Base-by-base conservation (phyloP, 1,284 basidiomycete species). In the Porogramme epimiltina region DNA sequence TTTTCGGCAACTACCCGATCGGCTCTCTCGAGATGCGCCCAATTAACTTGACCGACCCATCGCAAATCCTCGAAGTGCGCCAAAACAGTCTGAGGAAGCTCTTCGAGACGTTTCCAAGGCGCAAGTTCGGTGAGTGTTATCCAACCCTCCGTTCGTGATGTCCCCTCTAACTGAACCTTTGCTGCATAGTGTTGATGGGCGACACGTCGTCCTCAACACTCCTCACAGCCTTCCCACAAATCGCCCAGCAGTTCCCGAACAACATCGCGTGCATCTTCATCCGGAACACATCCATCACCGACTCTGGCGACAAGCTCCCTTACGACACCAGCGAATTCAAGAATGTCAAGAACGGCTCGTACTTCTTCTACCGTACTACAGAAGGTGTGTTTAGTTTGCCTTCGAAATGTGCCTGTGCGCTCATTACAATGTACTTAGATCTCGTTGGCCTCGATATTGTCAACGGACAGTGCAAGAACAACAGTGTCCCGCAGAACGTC, bases 11-110 rank as follows among this genome's bases (percentile, higher is more conserved):
- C 53, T 69, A 64, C 57, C 66, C 67, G 9, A 49, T 66, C 9
- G 66, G 67, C 16, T 65, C 62, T n/a, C 60, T 69, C 37, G 66
- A 68, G 49, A 69, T 67, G 61, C 62, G 66, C 20, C 66, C 66
- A 19, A 64, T 67, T 58, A 68, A 69, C 52, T 51, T 70, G 37
- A 65, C 59, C 41, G 58, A 64, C 11, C 64, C 66, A n/a, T 57
- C 56, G 22, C 60, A 63, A 55, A 62, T 68, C 19, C 46, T 70
- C 39, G 62, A 67, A 23, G 66, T 63, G 28, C 56, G 66, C 26
- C 60, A 64, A 56, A 60, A 67, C 47, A 60, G 63, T 25, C 50
- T 69, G 28, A 44, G 63, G 41, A 65, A 64, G 53, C 57, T 67
- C 15, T 67, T 66, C 58, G 59, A 69, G 61, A 66, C 66, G 15